These are phyloP conservation scores for Leucosporidium scottii DNA, from an alignment of 768 basidiomycete genomes.

Conservation along the genomic window DNA sequence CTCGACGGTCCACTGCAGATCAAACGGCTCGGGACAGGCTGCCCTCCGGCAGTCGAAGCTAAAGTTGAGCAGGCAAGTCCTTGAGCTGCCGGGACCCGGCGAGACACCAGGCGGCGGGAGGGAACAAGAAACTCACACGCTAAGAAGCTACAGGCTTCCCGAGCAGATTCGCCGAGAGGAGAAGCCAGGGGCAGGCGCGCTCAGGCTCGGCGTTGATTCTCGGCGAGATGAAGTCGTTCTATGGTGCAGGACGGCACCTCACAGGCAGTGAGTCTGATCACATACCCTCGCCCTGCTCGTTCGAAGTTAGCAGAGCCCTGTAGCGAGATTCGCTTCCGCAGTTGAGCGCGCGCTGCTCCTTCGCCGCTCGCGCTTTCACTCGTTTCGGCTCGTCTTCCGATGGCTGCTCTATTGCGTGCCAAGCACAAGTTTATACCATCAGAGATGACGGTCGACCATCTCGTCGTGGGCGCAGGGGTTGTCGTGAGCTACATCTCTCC, in stretches of 20 bases:
- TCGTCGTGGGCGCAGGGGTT: slow-evolving; percentile 80
- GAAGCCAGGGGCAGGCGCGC: background rate
- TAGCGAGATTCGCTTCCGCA: background rate
- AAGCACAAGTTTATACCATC: slow-evolving; percentile 53
- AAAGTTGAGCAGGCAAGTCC: background rate
- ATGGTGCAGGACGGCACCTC: background rate
- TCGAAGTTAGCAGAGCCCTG: background rate
- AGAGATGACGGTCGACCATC: slow-evolving; percentile 66
- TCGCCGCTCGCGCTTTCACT: background rate
- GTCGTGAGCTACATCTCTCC: slow-evolving; percentile 20
- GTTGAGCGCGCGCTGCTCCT: background rate
- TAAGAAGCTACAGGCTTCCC: background rate
- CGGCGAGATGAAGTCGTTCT: background rate
- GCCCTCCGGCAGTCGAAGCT: too few species aligned
- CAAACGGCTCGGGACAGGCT: too few species aligned
- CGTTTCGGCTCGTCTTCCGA: background rate
- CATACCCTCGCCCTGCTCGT: background rate
- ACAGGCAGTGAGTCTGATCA: background rate
- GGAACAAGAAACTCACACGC: background rate
- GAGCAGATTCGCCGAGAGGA: background rate
- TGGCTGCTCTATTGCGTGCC: slow-evolving; percentile 6
- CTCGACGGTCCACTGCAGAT: too few species aligned
- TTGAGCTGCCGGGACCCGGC: background rate
- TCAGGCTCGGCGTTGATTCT: too few species aligned
- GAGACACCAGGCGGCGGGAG: background rate